Percentiles rank a stretch among this genome's conserved stretches.
Evolutionary conservation across 2,329 filamentous ascomycete genomes (phyloP).

Genomic region (Diplodia seriata): DNA sequence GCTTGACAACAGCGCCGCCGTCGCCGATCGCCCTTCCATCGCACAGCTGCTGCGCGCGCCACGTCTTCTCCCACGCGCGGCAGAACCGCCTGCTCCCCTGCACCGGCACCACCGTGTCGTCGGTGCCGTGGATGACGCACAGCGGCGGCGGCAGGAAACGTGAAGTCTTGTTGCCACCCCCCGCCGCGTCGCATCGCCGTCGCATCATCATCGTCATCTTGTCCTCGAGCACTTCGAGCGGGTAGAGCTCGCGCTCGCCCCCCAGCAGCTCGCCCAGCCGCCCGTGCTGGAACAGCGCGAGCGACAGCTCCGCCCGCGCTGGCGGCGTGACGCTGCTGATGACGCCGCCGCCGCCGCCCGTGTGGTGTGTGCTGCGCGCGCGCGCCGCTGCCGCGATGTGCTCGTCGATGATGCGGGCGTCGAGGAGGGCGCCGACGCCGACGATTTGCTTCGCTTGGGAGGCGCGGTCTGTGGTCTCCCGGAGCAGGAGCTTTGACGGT

Average conservation of each 20-base stretch:
- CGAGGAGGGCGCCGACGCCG: slow-evolving; percentile 32
- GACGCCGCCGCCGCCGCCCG: slow-evolving; percentile 33
- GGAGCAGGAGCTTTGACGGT: too few relatives aligned
- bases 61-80: slow-evolving; percentile 36
- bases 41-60: slow-evolving; percentile 1
- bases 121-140: slow-evolving; percentile 43
- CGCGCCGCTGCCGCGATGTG: slow-evolving; percentile 33
- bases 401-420: slow-evolving; percentile 37
- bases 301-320: slow-evolving; percentile 35
- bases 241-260: slow-evolving; percentile 39
- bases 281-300: slow-evolving; percentile 37
- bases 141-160: slow-evolving; percentile 39
- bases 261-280: slow-evolving; percentile 43
- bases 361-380: slow-evolving; percentile 37
- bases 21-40: not conserved
- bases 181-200: slow-evolving; percentile 8
- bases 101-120: slow-evolving; percentile 42
- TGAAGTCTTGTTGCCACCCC: not conserved
- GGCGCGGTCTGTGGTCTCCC: not conserved
- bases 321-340: slow-evolving; percentile 38
- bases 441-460: not conserved
- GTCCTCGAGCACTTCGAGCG: slow-evolving; percentile 40
- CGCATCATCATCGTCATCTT: slow-evolving; percentile 17
- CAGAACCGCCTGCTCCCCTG: slow-evolving; percentile 41
- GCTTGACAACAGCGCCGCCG: slow-evolving; percentile 35